Evolutionary conservation across 495 filamentous ascomycete species (phyloP).

Genomic region (Collariella sp.): DNA sequence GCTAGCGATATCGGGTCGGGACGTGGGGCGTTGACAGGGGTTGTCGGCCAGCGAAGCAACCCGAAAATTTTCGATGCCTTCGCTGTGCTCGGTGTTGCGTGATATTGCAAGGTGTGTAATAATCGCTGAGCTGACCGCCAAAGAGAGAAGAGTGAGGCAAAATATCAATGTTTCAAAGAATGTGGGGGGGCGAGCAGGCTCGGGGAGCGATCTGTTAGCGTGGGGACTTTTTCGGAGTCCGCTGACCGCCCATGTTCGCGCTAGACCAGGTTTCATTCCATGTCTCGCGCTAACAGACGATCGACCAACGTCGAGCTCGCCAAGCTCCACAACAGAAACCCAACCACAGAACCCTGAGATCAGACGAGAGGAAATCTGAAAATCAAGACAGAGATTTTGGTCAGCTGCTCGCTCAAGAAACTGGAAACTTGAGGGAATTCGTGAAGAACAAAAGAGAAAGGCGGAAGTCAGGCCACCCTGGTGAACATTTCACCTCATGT

Average conservation of each 20-base stretch:
- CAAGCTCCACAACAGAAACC: neutral
- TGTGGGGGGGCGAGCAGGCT: neutral
- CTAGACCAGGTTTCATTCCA: constrained; percentile 9
- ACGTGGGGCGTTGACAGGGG: constrained; percentile 13
- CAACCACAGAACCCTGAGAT: neutral
- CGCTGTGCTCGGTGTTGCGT: neutral
- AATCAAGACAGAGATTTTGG: neutral
- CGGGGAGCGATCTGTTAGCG: constrained; percentile 11
- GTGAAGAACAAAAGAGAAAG: neutral
- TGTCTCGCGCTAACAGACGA: constrained; percentile 18
- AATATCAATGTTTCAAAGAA: constrained; percentile 4
- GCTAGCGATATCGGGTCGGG: constrained; percentile 14
- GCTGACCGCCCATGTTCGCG: constrained; percentile 5
- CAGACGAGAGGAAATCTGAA: too few species aligned
- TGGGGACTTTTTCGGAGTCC: constrained; percentile 2
- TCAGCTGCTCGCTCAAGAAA: neutral
- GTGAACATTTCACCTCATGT: neutral
- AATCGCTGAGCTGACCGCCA: neutral
- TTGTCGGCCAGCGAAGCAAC: constrained; percentile 3
- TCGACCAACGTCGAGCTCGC: constrained; percentile 17
- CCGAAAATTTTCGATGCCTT: constrained; percentile 6
- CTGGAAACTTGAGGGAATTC: neutral
- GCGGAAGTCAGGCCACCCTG: neutral
- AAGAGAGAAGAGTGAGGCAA: neutral
- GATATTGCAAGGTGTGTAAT: neutral